Base-by-base conservation (phyloP, 2,329 filamentous ascomycete species). In the Botryotinia calthae region DNA sequence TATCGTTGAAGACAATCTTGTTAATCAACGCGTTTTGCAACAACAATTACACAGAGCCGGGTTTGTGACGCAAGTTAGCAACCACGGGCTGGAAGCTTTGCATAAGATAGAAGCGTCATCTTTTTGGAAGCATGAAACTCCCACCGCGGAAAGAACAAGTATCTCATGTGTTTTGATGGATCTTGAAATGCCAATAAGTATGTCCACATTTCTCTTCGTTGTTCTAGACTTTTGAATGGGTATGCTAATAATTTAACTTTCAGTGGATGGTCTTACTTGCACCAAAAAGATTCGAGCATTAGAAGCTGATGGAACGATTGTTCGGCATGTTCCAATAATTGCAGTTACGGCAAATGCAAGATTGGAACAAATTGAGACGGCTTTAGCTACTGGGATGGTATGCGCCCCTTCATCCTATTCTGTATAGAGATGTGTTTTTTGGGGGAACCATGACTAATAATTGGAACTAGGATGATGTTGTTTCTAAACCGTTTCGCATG, bases 281-380 rank as follows among this genome's bases (percentile, higher is more conserved):
- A 90, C 92, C 20, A 85, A 86, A 59, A 87, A 84, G 74, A 94
- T 95, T 70, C 87, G 93, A 28, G 86, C 91, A 74, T 84, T 93
- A 28, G 91, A 95, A 80, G 83, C 82, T 66, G 84, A 88, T 70
- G 88, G 89, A 2, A 87, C 85, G 46, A 87, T 93, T 65, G 84
- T 86, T 28, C 83, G 85, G 67, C 91, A 93, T 78, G 88, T 93
- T n/a, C 91, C 91, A 3, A 92, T 93, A 76, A 92, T 94, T 77
- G 91, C 90, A n/a, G 91, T 93, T n/a, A 95, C 92, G 54, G 93
- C 93, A 2, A 95, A 95, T 81, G 92, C 91, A 54, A 85, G 93
- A 79, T 87, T 88, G 7, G 91, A 93, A 83, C 92, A 95, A 81
- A 90, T 93, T 73, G 86, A 88, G 76, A 89, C 87, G 76, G 92